Conservation (phyloP, 139 green algal genomes). For the Nannochloris sp. region DNA sequence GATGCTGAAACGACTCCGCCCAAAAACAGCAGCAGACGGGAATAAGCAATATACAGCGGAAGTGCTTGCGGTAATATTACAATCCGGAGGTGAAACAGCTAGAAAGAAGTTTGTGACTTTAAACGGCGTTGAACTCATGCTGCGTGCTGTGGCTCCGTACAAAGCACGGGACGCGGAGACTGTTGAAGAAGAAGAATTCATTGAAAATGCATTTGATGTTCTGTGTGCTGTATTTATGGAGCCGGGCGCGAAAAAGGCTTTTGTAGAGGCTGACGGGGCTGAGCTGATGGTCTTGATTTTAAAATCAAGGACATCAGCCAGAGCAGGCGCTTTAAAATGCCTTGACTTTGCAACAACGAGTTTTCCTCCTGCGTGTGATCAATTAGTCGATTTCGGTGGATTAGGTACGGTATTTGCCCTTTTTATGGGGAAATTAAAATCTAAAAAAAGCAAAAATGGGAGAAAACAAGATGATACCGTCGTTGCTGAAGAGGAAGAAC, state of each 20-base stretch:
- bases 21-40: slow-evolving; percentile 53
- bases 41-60: slow-evolving; percentile 84
- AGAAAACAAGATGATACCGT: slow-evolving; percentile 32
- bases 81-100: not conserved
- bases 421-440: slow-evolving; percentile 92
- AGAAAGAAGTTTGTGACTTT: not conserved
- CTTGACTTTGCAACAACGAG: slow-evolving; percentile 84
- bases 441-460: not conserved
- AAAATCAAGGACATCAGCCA: slow-evolving; percentile 54
- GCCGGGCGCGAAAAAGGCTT: slow-evolving; percentile 50
- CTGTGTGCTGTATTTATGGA: slow-evolving; percentile 76
- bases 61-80: slow-evolving; percentile 55
- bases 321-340: slow-evolving; percentile 66
- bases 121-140: not conserved
- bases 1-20: slow-evolving; percentile 74
- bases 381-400: slow-evolving; percentile 57
- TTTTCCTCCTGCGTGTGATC: slow-evolving; percentile 54
- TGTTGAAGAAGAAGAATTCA: slow-evolving; percentile 67
- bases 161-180: slow-evolving; percentile 28
- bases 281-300: slow-evolving; percentile 95
- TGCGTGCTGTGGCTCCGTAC: slow-evolving; percentile 6
- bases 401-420: slow-evolving; percentile 82
- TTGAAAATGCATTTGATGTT: slow-evolving; percentile 88
- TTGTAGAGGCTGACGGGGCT: slow-evolving; percentile 51
- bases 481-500: slow-evolving; percentile 79